Evolutionary conservation across 257 asterid species (phyloP).

Genomic region (Craterostigma plantagineum): DNA sequence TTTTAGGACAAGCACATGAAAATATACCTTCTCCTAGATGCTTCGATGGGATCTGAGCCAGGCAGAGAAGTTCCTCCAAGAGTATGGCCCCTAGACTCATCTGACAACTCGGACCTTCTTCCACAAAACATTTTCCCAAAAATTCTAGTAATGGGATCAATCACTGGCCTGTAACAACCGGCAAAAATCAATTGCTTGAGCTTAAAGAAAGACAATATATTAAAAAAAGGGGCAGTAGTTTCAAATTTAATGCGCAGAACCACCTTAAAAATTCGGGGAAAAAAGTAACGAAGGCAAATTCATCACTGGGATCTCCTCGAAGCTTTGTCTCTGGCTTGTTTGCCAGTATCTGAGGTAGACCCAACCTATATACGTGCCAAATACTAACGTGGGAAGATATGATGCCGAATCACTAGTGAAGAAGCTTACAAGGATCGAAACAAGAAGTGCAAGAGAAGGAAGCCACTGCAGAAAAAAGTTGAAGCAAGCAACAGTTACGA

Average conservation of each 20-base stretch:
- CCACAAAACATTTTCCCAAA: conserved; percentile 63
- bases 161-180: conserved; percentile 61
- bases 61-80: conserved; percentile 46
- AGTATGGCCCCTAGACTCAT: conserved; percentile 41
- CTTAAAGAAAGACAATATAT: conserved; percentile 2
- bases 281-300: conserved; percentile 65
- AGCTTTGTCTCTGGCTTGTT: conserved; percentile 50
- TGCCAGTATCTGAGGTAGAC: conserved; percentile 93
- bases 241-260: neutral
- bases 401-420: conserved; percentile 39
- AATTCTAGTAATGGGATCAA: conserved; percentile 59
- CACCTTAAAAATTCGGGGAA: conserved; percentile 68
- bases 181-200: conserved; percentile 8
- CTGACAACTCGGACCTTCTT: conserved; percentile 44
- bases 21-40: conserved; percentile 77
- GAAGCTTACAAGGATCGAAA: conserved; percentile 37
- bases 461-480: conserved; percentile 65
- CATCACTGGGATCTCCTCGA: conserved; percentile 92
- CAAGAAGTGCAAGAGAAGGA: conserved; percentile 57
- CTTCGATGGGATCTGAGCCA: conserved; percentile 83
- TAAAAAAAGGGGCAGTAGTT: conserved; percentile 1
- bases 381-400: conserved; percentile 58
- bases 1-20: conserved; percentile 2
- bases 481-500: conserved; percentile 1
- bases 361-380: conserved; percentile 86